Percentiles rank a stretch among this genome's conserved stretches.
Evolutionary conservation across 257 asterid species (phyloP).

Genomic region (Leonotis leonurus): DNA sequence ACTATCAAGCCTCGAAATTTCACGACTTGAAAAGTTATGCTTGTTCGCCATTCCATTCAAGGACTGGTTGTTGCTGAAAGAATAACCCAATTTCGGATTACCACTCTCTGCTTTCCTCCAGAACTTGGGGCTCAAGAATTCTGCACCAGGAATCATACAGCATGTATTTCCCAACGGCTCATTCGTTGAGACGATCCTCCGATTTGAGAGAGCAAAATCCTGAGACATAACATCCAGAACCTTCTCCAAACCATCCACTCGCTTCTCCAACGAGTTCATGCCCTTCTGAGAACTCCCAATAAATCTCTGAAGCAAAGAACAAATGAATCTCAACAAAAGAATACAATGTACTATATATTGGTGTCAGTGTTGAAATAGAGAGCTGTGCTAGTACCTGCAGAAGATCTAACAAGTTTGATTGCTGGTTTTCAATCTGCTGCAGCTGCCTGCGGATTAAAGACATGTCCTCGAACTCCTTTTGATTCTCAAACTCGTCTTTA

Average conservation of each 20-base stretch:
- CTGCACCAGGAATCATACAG: constrained; percentile 56
- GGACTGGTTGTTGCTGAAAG: constrained; percentile 17
- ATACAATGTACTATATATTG: background rate
- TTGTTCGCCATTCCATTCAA: no score
- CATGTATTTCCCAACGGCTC: constrained; percentile 36
- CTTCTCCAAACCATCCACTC: constrained; percentile 79
- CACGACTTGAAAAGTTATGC: no score
- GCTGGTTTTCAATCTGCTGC: constrained; percentile 71
- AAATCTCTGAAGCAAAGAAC: constrained; percentile 45
- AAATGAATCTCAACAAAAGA: background rate
- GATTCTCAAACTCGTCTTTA: constrained; percentile 20
- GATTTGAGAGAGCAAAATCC: constrained; percentile 36
- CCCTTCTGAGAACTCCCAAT: constrained; percentile 79
- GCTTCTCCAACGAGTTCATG: constrained; percentile 56
- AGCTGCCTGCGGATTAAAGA: constrained; percentile 63
- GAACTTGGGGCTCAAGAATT: constrained; percentile 61
- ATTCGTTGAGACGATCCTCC: constrained; percentile 21
- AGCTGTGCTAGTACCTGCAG: constrained; percentile 51
- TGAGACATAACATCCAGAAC: constrained; percentile 66
- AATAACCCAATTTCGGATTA: constrained; percentile 20
- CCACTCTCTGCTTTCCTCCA: constrained; percentile 51
- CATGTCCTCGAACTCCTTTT: constrained; percentile 54
- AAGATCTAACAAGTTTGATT: constrained; percentile 63
- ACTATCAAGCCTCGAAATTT: constrained; percentile 15
- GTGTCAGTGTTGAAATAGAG: background rate